These are phyloP conservation scores for Martensiomyces pterosporus DNA, from an alignment of 192 early-diverging fungal species.

Conservation along the genomic window DNA sequence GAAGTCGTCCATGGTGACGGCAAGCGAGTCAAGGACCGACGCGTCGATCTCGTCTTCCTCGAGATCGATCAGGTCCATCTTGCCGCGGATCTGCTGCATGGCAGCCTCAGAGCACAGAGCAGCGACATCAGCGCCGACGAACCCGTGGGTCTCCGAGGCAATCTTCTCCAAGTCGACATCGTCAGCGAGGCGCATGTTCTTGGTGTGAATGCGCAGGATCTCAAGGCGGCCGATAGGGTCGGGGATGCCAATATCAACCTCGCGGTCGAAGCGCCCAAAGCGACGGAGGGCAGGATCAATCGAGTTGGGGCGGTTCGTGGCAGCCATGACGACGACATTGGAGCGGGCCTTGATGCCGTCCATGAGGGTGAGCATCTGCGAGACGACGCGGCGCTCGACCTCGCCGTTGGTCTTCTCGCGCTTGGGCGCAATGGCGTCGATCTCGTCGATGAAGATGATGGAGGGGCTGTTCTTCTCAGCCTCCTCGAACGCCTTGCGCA, in stretches of 20 bases:
- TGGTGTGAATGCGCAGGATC: conserved; percentile 98
- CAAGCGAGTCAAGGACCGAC: conserved; percentile 89
- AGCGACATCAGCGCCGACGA: conserved; percentile 95
- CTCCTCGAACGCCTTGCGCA: conserved; percentile 98
- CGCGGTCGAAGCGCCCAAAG: conserved; percentile 98
- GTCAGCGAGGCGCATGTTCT: conserved; percentile 98
- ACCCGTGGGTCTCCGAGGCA: conserved; percentile 95
- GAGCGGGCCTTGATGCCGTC: conserved; percentile 96
- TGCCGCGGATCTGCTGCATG: conserved; percentile 99
- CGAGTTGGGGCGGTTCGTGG: conserved; percentile 98
- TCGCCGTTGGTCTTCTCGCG: conserved; percentile 99
- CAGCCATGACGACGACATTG: conserved; percentile 98
- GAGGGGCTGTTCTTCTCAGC: conserved; percentile 96
- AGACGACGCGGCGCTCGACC: conserved; percentile 97
- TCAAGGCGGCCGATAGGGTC: conserved; percentile 98
- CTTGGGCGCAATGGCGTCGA: conserved; percentile 99
- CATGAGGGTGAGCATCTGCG: conserved; percentile 97
- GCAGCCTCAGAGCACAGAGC: conserved; percentile 98
- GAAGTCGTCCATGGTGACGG: conserved; percentile 98
- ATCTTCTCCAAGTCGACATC: conserved; percentile 98
- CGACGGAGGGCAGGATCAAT: conserved; percentile 98
- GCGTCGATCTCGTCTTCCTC: conserved; percentile 99
- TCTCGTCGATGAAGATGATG: conserved; percentile 99
- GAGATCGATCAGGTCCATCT: conserved; percentile 98
- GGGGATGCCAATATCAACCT: conserved; percentile 98